Percentiles rank a stretch among this genome's conserved stretches.
Conservation (phyloP, 805 yeast species). For the Metschnikowia cerradonensis region DNA sequence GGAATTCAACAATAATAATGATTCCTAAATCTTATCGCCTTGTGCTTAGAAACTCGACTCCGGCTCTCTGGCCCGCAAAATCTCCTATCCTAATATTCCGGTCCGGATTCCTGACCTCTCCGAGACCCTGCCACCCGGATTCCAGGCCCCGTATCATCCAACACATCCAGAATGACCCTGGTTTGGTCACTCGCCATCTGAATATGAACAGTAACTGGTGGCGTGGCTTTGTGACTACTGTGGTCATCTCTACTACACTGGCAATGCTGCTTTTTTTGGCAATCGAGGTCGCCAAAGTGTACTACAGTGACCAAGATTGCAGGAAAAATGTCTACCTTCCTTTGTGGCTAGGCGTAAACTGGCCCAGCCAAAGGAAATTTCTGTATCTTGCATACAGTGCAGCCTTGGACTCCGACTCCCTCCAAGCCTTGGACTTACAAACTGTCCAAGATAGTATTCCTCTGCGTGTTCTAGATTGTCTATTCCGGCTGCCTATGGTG, state of each 20-base stretch:
- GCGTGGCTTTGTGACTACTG: slow-evolving; percentile 19
- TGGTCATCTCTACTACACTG: slow-evolving; percentile 21
- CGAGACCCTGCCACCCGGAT: not conserved
- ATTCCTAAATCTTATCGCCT: not conserved
- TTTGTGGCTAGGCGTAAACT: slow-evolving; percentile 26
- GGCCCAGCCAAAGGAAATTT: slow-evolving; percentile 22
- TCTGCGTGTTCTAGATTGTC: slow-evolving; percentile 25
- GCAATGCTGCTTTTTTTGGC: slow-evolving; percentile 24
- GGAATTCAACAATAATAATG: not conserved
- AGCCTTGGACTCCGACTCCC: not conserved
- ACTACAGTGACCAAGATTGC: slow-evolving; percentile 7
- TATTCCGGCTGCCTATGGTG: slow-evolving; percentile 19
- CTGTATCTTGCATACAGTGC: slow-evolving; percentile 24
- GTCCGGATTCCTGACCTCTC: not conserved
- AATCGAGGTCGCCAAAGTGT: slow-evolving; percentile 15
- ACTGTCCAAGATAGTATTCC: slow-evolving; percentile 22
- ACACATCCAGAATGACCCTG: slow-evolving; percentile 12
- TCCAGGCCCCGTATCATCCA: slow-evolving; percentile 2
- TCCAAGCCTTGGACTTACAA: not conserved
- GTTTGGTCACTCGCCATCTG: slow-evolving; percentile 4
- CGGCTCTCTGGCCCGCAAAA: not conserved
- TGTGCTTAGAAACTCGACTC: not conserved
- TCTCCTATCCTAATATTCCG: not conserved
- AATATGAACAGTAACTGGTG: slow-evolving; percentile 15
- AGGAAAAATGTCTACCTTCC: slow-evolving; percentile 20